Evolutionary conservation across 805 yeast species (phyloP).

Genomic region (Schwanniomyces vanrijiae): DNA sequence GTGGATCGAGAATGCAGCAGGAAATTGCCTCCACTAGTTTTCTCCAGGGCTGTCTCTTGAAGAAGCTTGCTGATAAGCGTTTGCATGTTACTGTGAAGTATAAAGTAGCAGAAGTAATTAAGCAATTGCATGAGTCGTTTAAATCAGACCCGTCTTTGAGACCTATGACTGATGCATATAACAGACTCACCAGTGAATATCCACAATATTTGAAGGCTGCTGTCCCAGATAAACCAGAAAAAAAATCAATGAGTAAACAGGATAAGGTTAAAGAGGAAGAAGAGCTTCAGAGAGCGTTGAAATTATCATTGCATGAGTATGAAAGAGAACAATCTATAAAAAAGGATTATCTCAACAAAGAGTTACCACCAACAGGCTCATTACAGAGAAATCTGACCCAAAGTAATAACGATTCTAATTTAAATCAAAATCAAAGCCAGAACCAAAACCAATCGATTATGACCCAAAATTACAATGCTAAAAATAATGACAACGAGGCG

Average conservation of each 20-base stretch:
- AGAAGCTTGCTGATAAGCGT: constrained; percentile 49
- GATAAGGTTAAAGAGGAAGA: constrained; percentile 68
- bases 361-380: constrained; percentile 31
- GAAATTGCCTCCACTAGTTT: constrained; percentile 41
- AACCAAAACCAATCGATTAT: background rate
- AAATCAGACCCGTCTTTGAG: constrained; percentile 72
- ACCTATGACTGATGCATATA: constrained; percentile 64
- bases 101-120: constrained; percentile 64
- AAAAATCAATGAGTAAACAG: constrained; percentile 44
- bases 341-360: constrained; percentile 28
- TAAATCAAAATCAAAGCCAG: constrained; percentile 5
- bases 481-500: constrained; percentile 16
- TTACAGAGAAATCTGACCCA: background rate
- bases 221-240: constrained; percentile 59
- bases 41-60: constrained; percentile 31
- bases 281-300: constrained; percentile 74
- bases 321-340: constrained; percentile 37
- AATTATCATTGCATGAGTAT: constrained; percentile 67
- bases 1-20: constrained; percentile 46
- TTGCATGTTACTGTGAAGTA: constrained; percentile 69
- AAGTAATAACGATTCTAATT: constrained; percentile 5
- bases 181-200: constrained; percentile 42
- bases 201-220: constrained; percentile 26
- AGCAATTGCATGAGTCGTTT: constrained; percentile 65
- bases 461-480: background rate